Conservation (phyloP, 108 stramenopile genomes). For the Nitzschia palea region DNA sequence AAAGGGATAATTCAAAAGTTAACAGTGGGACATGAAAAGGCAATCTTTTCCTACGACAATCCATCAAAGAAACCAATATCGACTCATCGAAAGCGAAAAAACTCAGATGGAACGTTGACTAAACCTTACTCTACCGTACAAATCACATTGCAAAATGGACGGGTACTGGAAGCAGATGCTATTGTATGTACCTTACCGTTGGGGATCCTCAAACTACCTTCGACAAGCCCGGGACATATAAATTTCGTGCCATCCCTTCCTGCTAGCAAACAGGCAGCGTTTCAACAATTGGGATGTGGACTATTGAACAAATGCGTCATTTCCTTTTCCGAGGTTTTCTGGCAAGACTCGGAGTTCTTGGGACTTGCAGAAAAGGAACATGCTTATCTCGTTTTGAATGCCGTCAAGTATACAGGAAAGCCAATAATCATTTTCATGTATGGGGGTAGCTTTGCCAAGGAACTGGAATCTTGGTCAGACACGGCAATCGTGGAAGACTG, state of each 20-base stretch:
- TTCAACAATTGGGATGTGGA: slow-evolving; percentile 80
- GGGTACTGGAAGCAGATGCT: slow-evolving; percentile 76
- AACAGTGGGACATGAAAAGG: slow-evolving; percentile 17
- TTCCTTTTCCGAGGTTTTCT: slow-evolving; percentile 71
- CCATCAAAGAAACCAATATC: slow-evolving; percentile 9
- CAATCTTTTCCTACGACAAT: slow-evolving; percentile 12
- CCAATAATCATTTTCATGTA: slow-evolving; percentile 78
- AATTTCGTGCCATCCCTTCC: slow-evolving; percentile 76
- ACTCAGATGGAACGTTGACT: not conserved
- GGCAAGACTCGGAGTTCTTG: slow-evolving; percentile 77
- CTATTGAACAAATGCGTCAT: slow-evolving; percentile 87
- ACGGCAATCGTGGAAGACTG: slow-evolving; percentile 63
- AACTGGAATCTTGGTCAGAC: slow-evolving; percentile 68
- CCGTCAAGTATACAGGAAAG: slow-evolving; percentile 36
- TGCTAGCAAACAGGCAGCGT: slow-evolving; percentile 63
- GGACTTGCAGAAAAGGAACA: slow-evolving; percentile 59
- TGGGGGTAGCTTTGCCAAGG: slow-evolving; percentile 68
- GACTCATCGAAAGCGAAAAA: slow-evolving; percentile 14
- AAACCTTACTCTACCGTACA: slow-evolving; percentile 25
- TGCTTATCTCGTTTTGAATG: slow-evolving; percentile 62
- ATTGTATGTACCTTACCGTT: slow-evolving; percentile 87
- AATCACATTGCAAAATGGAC: slow-evolving; percentile 55
- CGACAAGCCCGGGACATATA: slow-evolving; percentile 47
- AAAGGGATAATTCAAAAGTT: slow-evolving; percentile 31
- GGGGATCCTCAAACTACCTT: slow-evolving; percentile 77